Base-by-base conservation (phyloP, 768 basidiomycete genomes). In the Agaricus bisporus region DNA sequence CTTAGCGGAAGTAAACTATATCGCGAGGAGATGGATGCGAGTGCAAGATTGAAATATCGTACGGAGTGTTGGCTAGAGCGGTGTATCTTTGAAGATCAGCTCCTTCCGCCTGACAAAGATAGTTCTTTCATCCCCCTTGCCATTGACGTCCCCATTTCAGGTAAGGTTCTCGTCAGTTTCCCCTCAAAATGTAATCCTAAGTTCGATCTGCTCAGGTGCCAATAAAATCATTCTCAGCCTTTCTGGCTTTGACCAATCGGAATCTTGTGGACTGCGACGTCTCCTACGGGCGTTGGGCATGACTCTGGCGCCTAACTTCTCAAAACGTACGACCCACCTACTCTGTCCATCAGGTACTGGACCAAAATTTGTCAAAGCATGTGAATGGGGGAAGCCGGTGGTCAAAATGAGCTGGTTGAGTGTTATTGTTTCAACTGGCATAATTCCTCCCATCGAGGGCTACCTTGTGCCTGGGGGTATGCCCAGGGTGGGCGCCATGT, bases 31-130 rank as follows among this genome's bases (percentile, higher is more conserved):
- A 62, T 66, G 5, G 81, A 83, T 49, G 66, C 70, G 6, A 10
- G 35, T 0, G 60, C 73, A 57, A 74, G 79, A 43, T 51, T 59
- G 3, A 85, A 82, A 59, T 91, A 83, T 61, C 80, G 93, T 41
- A 95, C 94, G 0, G 94, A 97, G 66, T 95, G 91, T 64, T 98
- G 94, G 94, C 73, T 98, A 1, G 94, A 98, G 66, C 80, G 80
- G 41, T 95, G 90, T 60, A 77, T 92, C 12, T 85, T 80, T 50
- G 82, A 85, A 54, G 86, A 89, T 42, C 76, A 79, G n/a, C 69
- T 95, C 48, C 85, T 87, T 61, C 65, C 70, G 15, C 72, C 80
- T 0, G 79, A 83, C 1, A 86, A 87, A 41, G 83, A 91, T 57
- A 64, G 89, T 11, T 79, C 83, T 0, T 92, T 90, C 60, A 67